Evolutionary conservation across 148 eudicot genomes (phyloP).

Genomic region (Camellia sinensis): DNA sequence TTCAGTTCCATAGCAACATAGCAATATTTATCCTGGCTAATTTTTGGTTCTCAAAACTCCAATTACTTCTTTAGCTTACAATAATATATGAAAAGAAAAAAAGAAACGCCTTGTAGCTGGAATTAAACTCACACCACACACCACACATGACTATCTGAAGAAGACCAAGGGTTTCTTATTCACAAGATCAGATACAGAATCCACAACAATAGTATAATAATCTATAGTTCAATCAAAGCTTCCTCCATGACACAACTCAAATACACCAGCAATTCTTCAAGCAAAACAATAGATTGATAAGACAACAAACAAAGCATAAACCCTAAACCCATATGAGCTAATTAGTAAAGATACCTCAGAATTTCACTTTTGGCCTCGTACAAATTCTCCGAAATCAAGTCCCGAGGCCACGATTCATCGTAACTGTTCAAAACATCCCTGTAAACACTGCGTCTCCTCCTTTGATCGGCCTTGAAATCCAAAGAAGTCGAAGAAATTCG

Average conservation of each 20-base stretch:
- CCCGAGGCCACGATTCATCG: conserved; percentile 33
- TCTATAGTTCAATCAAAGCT: not conserved
- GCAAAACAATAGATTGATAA: not conserved
- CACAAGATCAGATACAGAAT: not conserved
- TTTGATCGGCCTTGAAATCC: conserved; percentile 35
- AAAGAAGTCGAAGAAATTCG: conserved; percentile 18
- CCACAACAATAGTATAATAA: not conserved
- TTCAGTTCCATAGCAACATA: not conserved
- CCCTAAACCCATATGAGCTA: not conserved
- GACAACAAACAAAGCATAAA: not conserved
- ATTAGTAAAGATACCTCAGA: conserved; percentile 42
- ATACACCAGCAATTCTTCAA: not conserved
- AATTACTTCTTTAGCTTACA: not conserved
- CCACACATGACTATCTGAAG: not conserved
- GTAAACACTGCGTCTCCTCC: conserved; percentile 33
- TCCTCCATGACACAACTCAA: not conserved
- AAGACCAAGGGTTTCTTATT: not conserved
- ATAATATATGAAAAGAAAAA: not conserved
- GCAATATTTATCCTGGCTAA: not conserved
- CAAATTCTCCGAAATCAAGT: conserved; percentile 21
- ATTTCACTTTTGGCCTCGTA: conserved; percentile 53
- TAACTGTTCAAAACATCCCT: conserved; percentile 44
- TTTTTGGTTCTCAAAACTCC: not conserved
- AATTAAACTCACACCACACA: not conserved
- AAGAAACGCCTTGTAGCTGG: not conserved